These are phyloP conservation scores for Lipomyces mesembrius DNA, from an alignment of 805 yeast species.

Conservation along the genomic window DNA sequence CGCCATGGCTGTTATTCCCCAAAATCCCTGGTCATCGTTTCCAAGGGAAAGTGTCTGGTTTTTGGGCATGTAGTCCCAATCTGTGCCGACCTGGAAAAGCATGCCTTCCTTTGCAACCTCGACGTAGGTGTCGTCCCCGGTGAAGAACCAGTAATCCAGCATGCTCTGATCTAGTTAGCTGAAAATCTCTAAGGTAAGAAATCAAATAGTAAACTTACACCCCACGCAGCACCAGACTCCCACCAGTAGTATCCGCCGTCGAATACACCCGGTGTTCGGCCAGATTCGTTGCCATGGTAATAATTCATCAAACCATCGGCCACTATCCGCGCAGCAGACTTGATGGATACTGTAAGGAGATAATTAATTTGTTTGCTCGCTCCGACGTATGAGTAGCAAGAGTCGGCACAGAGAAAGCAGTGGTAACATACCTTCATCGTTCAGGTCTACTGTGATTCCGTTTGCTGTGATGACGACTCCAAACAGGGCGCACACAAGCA, in stretches of 20 bases:
- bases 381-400: background rate
- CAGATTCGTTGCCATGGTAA: conserved; percentile 64
- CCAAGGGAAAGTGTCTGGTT: conserved; percentile 87
- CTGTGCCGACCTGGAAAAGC: conserved; percentile 65
- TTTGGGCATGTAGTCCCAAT: conserved; percentile 72
- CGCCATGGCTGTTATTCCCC: conserved; percentile 86
- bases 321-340: conserved; percentile 56
- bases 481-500: background rate
- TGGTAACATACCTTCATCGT: conserved; percentile 4
- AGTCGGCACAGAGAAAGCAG: background rate
- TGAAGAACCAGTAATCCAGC: conserved; percentile 72
- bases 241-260: conserved; percentile 93
- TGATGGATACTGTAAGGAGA: conserved; percentile 48
- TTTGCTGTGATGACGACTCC: background rate
- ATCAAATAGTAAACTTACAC: conserved; percentile 37
- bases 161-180: conserved; percentile 13
- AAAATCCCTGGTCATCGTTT: conserved; percentile 90
- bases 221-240: conserved; percentile 84
- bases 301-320: conserved; percentile 69
- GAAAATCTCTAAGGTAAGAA: too few relatives aligned
- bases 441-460: conserved; percentile 6
- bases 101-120: conserved; percentile 63
- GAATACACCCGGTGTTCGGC: conserved; percentile 86
- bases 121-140: conserved; percentile 69
- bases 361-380: background rate